Evolutionary conservation across 2,329 filamentous ascomycete species (phyloP), one percentile per base, ranked within the genome.

Genomic region (Nemania diffusa): DNA sequence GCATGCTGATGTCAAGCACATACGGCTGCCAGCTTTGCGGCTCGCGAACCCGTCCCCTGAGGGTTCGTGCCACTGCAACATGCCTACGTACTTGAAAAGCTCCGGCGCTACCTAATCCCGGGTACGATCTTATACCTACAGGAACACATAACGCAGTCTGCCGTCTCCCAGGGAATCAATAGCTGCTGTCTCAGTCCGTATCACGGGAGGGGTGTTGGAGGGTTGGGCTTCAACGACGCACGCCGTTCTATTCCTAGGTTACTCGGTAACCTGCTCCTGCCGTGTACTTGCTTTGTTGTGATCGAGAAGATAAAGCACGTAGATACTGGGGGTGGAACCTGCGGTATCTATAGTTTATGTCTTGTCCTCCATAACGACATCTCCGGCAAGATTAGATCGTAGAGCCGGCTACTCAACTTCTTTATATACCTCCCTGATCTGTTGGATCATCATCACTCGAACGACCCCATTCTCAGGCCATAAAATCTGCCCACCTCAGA

Each of bases 191-290:
- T 9, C 29, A 5, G 9, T 32, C 29, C 9, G 29, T 32, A 32
- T 32, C 29, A 3, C 29, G 29, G 29, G 29, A 32, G 29, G 29
- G 29, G 29, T 32, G 29, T 32, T 32, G 29, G 5, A 32, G 29
- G n/a, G 61, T 67, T 70, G 68, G 68, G 68, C 68, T 68, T 65
- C 68, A 69, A 69, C 29, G 29, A 9, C 29, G 29, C 29, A 32
- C 29, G 29, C 5, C 29, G 9, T 32, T 32, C 5, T 32, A 32
- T 9, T 5, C 29, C 29, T 32, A 5, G 29, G 29, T 32, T n/a
- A n/a, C n/a, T n/a, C n/a, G 29, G 29, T 32, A 9, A 32, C 29
- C 29, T 32, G 5, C 29, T 32, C 29, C 5, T 32, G 9, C 29
- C 29, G n/a, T n/a, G n/a, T 32, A 32, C 29, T 32, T 32, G 29